Base-by-base conservation (phyloP, 768 basidiomycete species). In the Russula olivacea region DNA sequence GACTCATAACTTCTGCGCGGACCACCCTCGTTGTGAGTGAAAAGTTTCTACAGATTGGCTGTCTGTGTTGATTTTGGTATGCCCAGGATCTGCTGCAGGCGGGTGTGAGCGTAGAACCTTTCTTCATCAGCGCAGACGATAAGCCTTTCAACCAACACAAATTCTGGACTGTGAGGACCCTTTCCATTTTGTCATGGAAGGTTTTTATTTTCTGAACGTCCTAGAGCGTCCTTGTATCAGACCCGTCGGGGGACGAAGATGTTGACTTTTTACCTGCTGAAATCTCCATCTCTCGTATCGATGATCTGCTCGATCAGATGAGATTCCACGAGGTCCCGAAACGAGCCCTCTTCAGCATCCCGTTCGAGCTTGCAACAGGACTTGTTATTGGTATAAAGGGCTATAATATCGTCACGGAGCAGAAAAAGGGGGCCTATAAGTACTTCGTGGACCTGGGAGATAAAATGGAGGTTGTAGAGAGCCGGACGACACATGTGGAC, bases 351-450 rank as follows among this genome's bases (percentile, higher is more conserved):
- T 98, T 92, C 73, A 90, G 80, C 65, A 78, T 95, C 43, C 91
- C 92, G 1, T 83, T 99, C 54, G 80, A 86, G 61, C 77, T 98
- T 30, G 92, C 84, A 0, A 78, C 87, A 61, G 85, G 81, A 21
- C 80, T 94, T 55, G 79, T 80, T 7, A 88, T 94, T 64, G 89
- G 91, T 11, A 78, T 93, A 53, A 93, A 93, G 74, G 91, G 91
- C 85, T 99, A 96, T 73, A 87, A 91, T 10, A 74, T 96, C 49
- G 81, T 98, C 17, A 91, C 91, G 1, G 88, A 94, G 70, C 93
- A 95, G 74, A 89, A 82, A 72, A 95, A 88, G 73, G 89, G 91
- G 0, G 58, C 79, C 5, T 89, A 93, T 72, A 88, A 84, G 70
- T 91, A 93, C 70, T 94, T 97, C 64, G 82, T 85, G 40, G 91